These are phyloP conservation scores for Dactylis glomerata DNA, from an alignment of 176 grass and related monocot genomes.

Conservation along the genomic window DNA sequence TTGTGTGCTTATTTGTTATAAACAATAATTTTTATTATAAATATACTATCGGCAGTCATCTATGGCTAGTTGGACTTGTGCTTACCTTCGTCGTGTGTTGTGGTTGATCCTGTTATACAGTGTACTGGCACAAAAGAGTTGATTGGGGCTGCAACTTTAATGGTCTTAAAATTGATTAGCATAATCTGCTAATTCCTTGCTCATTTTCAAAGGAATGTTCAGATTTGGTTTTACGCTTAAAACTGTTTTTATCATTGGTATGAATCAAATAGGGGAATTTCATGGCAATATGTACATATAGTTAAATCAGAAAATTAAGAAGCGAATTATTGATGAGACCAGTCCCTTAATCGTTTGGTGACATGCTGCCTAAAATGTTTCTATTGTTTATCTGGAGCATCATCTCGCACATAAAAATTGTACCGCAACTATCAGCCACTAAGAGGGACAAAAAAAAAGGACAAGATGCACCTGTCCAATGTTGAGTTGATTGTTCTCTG, in stretches of 20 bases:
- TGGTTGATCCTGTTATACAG: background rate
- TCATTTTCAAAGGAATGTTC: too few species aligned
- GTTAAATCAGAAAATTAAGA: background rate
- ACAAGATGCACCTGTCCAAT: background rate
- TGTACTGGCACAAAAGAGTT: background rate
- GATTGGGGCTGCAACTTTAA: background rate
- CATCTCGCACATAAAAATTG: background rate
- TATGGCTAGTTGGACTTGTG: background rate
- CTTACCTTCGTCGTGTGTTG: background rate
- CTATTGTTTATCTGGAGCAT: too few species aligned
- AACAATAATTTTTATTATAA: background rate
- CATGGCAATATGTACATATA: background rate
- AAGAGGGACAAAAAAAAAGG: background rate
- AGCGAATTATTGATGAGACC: too few species aligned
- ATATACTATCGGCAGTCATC: background rate
- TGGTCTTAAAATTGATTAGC: too few species aligned
- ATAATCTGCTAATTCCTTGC: too few species aligned
- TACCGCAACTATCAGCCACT: background rate
- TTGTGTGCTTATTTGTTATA: background rate
- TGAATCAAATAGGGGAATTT: background rate
- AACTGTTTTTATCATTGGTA: too few species aligned
- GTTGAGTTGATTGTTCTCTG: too few species aligned
- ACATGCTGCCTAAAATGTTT: background rate
- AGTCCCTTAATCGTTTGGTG: too few species aligned
- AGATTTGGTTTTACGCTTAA: too few species aligned